These are phyloP conservation scores for Jatropha curcas DNA, from an alignment of 345 rosid genomes.

Conservation along the genomic window DNA sequence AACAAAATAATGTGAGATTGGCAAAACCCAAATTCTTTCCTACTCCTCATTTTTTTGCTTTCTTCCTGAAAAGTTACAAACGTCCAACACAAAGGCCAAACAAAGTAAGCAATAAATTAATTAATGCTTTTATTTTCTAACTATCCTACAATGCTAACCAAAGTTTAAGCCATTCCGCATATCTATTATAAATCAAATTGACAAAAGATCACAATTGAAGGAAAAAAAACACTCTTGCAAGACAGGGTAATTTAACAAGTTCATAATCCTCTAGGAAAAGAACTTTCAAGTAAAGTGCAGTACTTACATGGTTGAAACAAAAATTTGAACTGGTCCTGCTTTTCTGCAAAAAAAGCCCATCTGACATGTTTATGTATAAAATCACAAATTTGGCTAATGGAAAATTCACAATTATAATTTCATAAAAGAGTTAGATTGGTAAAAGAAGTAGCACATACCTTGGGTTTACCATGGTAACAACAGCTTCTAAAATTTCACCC, in stretches of 20 bases:
- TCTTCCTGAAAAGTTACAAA: neutral
- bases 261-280: neutral
- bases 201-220: too few species aligned
- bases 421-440: neutral
- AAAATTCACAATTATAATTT: neutral
- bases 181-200: too few species aligned
- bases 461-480: constrained; percentile 86
- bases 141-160: neutral
- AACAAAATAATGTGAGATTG: neutral
- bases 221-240: neutral
- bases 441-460: constrained; percentile 37
- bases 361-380: constrained; percentile 33
- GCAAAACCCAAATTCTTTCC: neutral
- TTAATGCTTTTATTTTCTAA: neutral
- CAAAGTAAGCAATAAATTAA: neutral
- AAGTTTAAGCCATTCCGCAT: too few species aligned
- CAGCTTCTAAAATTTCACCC: constrained; percentile 95
- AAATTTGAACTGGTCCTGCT: constrained; percentile 97
- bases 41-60: neutral
- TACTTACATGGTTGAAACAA: constrained; percentile 88
- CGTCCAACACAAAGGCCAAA: neutral
- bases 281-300: neutral
- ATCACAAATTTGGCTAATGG: neutral
- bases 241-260: neutral
- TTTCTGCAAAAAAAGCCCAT: constrained; percentile 98